Conservation (phyloP, 23 red algal species). For the Gracilaria gracilis region DNA sequence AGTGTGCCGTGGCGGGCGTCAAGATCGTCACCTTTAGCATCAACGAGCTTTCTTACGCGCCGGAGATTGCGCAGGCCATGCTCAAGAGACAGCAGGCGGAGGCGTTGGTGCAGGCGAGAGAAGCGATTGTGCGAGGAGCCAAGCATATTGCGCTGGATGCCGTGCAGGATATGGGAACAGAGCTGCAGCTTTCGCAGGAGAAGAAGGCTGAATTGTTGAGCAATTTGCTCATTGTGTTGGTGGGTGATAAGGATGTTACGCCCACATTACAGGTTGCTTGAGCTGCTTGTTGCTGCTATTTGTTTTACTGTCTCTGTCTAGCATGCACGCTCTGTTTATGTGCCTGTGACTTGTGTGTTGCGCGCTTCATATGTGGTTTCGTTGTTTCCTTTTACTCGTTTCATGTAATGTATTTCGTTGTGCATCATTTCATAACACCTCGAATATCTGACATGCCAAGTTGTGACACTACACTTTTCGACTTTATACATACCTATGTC, state of each 20-base stretch:
- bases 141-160: constrained; percentile 73
- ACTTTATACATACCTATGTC: background rate
- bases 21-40: constrained; percentile 64
- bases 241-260: constrained; percentile 72
- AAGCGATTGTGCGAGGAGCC: constrained; percentile 65
- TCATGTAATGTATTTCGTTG: background rate
- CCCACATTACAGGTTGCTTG: constrained; percentile 51
- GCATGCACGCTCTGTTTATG: no score
- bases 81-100: constrained; percentile 81
- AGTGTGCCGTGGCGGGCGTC: constrained; percentile 64
- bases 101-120: constrained; percentile 61
- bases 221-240: constrained; percentile 70
- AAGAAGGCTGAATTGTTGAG: constrained; percentile 38
- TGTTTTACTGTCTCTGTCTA: background rate
- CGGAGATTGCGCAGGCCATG: constrained; percentile 80
- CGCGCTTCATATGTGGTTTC: background rate
- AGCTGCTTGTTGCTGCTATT: background rate
- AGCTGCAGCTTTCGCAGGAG: constrained; percentile 34
- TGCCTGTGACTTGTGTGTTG: background rate
- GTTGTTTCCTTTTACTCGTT: no score
- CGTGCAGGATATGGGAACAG: constrained; percentile 25
- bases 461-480: background rate
- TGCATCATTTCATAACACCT: background rate
- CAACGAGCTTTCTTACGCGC: constrained; percentile 78
- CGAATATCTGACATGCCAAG: background rate